phyloP scores from a whole-genome alignment of 495 filamentous ascomycete genomes.

The Hypomontagnella monticulosa region DNA sequence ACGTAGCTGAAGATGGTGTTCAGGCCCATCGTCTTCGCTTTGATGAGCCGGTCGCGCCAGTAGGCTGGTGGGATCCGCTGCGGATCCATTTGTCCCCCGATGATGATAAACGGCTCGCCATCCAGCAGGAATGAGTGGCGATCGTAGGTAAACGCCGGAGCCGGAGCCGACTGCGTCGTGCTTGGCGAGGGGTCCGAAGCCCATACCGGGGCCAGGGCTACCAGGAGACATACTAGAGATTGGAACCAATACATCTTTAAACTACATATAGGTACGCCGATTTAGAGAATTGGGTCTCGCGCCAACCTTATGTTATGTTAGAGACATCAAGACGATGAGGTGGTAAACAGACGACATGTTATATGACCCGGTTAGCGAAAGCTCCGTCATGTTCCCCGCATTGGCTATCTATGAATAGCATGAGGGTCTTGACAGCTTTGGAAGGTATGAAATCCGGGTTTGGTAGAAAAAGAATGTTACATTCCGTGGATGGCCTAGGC shows the following conservation, averaged over 20 bases:
- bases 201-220: constrained; percentile 1
- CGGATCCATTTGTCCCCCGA: constrained; percentile 62
- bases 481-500: constrained; percentile 16
- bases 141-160: constrained; percentile 43
- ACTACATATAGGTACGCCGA: not conserved
- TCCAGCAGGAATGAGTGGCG: constrained; percentile 53
- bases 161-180: constrained; percentile 26
- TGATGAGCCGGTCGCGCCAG: constrained; percentile 54
- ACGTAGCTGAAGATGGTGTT: constrained; percentile 61
- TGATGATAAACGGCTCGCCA: constrained; percentile 54
- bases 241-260: constrained; percentile 22
- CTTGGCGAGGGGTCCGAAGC: constrained; percentile 11
- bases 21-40: constrained; percentile 56
- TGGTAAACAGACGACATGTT: not conserved
- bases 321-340: not conserved
- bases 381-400: constrained; percentile 31
- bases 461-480: constrained; percentile 32
- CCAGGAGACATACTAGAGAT: constrained; percentile 3
- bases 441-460: constrained; percentile 13
- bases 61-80: constrained; percentile 56
- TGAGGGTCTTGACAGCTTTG: no score
- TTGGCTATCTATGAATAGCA: constrained; percentile 16
- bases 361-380: not conserved
- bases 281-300: not conserved
- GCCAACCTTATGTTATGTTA: not conserved